A percentile compares a stretch with the other conserved stretches of the same genome.
Evolutionary conservation across 1,284 basidiomycete genomes (phyloP).

Genomic region (Leccinum ponderosum): DNA sequence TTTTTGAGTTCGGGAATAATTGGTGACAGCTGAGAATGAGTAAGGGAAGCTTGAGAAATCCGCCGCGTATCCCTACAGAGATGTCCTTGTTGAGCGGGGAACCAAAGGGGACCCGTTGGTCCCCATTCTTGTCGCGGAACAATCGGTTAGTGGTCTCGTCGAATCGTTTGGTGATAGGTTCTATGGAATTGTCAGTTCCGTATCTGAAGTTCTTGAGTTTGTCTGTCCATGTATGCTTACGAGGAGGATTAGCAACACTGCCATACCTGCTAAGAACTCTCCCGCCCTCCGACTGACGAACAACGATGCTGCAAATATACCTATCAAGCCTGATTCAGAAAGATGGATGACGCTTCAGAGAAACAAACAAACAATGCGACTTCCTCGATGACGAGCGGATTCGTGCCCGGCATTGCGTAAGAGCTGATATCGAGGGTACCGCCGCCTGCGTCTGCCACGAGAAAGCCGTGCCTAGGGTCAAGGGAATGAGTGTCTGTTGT

Average conservation of each 20-base stretch:
- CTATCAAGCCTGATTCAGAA: slow-evolving; percentile 34
- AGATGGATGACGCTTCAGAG: not conserved
- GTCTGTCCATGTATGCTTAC: slow-evolving; percentile 41
- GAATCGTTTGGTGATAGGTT: no score
- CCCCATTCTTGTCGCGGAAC: no score
- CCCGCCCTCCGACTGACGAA: slow-evolving; percentile 74
- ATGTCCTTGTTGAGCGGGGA: no score
- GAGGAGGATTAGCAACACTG: not conserved
- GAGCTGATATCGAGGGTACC: slow-evolving; percentile 79
- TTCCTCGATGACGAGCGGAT: slow-evolving; percentile 74
- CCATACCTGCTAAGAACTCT: slow-evolving; percentile 62
- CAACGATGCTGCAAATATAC: slow-evolving; percentile 78
- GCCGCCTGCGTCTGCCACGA: slow-evolving; percentile 78
- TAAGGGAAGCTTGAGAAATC: no score
- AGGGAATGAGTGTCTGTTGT: slow-evolving; percentile 49
- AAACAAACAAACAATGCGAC: slow-evolving; percentile 63
- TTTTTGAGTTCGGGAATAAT: no score
- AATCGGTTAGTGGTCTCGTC: no score
- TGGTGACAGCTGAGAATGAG: no score
- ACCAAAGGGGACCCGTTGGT: no score
- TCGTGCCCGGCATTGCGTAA: slow-evolving; percentile 65
- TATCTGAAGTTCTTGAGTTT: slow-evolving; percentile 72
- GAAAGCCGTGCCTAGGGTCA: slow-evolving; percentile 59
- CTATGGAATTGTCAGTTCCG: slow-evolving; percentile 42
- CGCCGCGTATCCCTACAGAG: no score